Evolutionary conservation across 352 stramenopile species (phyloP).

Genomic region (Phytophthora podocarpi): DNA sequence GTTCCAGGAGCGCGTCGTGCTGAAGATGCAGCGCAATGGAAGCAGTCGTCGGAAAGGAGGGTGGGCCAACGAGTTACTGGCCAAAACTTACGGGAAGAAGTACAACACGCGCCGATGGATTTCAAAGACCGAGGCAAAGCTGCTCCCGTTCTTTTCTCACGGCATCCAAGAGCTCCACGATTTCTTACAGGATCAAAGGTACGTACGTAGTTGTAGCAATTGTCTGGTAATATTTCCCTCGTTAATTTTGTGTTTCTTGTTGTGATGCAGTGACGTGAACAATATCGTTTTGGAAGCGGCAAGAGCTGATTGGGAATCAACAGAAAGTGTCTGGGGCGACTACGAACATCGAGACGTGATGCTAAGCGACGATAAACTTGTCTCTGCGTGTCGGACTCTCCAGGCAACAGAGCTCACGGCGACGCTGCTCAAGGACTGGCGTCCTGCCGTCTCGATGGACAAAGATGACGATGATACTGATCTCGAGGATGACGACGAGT

Average conservation of each 20-base stretch:
- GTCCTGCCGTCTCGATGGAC: slow-evolving; percentile 24
- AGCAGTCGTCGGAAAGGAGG: slow-evolving; percentile 33
- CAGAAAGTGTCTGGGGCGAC: slow-evolving; percentile 18
- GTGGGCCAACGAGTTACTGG: slow-evolving; percentile 62
- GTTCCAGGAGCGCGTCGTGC: slow-evolving; percentile 66
- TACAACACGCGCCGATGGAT: slow-evolving; percentile 63
- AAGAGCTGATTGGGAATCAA: slow-evolving; percentile 19
- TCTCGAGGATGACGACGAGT: slow-evolving; percentile 48
- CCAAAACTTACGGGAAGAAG: slow-evolving; percentile 59
- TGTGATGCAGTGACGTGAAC: slow-evolving; percentile 30
- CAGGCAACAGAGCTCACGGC: slow-evolving; percentile 31
- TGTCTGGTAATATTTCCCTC: too few species aligned
- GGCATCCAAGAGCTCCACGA: slow-evolving; percentile 65
- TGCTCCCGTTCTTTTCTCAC: slow-evolving; percentile 72
- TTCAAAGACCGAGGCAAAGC: slow-evolving; percentile 58
- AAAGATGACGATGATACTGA: slow-evolving; percentile 34
- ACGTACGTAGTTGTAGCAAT: too few species aligned
- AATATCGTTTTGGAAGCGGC: slow-evolving; percentile 36
- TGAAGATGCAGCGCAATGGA: slow-evolving; percentile 69
- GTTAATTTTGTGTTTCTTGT: neutral
- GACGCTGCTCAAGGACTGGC: slow-evolving; percentile 39
- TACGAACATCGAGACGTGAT: slow-evolving; percentile 33
- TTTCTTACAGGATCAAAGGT: slow-evolving; percentile 61
- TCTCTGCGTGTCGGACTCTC: slow-evolving; percentile 36
- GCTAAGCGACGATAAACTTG: slow-evolving; percentile 40